phyloP scores from a whole-genome alignment of 164 flowering plant genomes.

The Umbellularia californica region DNA sequence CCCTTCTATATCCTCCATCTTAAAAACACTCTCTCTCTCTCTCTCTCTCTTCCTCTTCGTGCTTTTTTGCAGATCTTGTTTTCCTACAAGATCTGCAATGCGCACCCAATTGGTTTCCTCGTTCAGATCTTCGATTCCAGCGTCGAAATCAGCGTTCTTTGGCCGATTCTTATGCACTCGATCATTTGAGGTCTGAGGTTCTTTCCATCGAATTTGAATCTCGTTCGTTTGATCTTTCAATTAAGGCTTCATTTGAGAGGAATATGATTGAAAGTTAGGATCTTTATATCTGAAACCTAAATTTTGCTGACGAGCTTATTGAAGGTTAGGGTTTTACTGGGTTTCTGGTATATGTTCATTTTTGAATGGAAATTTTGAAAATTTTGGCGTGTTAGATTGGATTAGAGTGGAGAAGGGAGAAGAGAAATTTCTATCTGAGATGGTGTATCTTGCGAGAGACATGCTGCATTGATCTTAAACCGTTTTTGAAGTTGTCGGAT shows the following conservation, averaged over 20 bases:
- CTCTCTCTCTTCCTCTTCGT: neutral
- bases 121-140: neutral
- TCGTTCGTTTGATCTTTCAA: neutral
- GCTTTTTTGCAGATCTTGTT: neutral
- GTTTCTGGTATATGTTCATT: neutral
- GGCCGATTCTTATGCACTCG: neutral
- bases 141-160: neutral
- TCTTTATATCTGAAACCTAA: neutral
- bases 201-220: neutral
- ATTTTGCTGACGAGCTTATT: neutral
- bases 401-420: neutral
- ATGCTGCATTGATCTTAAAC: no score
- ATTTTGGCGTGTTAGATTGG: neutral
- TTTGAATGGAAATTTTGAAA: neutral
- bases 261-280: neutral
- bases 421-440: neutral
- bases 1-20: neutral
- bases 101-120: neutral
- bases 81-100: slow-evolving; percentile 2
- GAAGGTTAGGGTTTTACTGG: neutral
- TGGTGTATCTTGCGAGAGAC: neutral
- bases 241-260: neutral
- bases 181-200: neutral
- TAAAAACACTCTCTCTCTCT: neutral
- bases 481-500: no score